phyloP scores from a whole-genome alignment of 2,329 filamentous ascomycete genomes.

The Colletotrichum orchidophilum region DNA sequence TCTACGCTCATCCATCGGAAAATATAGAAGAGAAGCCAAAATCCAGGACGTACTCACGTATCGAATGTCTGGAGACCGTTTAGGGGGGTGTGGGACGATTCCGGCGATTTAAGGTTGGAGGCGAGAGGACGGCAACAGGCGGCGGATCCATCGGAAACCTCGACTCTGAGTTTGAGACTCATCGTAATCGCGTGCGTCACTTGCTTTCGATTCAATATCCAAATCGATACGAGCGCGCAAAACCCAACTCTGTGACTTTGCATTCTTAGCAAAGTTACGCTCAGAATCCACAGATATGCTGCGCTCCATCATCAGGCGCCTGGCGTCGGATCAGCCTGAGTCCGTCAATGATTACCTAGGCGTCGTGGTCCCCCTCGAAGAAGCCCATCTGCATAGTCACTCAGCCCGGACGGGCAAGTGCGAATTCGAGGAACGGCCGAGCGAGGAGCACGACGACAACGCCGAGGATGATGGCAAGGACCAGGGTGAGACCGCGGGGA shows the following conservation, averaged over 20 bases:
- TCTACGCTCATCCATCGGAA: neutral
- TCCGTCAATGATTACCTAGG: slow-evolving; percentile 61
- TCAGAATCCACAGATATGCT: slow-evolving; percentile 2
- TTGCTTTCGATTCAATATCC: neutral
- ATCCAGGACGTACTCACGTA: neutral
- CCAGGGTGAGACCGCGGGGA: slow-evolving; percentile 56
- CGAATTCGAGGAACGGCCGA: slow-evolving; percentile 51
- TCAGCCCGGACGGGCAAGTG: slow-evolving; percentile 56
- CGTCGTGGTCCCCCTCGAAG: slow-evolving; percentile 62
- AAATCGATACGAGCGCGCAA: neutral
- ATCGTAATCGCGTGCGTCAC: neutral
- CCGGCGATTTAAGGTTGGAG: neutral
- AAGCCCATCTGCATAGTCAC: slow-evolving; percentile 66
- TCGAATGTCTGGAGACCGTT: neutral
- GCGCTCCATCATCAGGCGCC: slow-evolving; percentile 25
- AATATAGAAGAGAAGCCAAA: neutral
- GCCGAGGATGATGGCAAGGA: slow-evolving; percentile 47
- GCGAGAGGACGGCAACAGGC: neutral
- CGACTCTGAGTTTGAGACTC: neutral
- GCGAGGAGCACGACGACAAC: slow-evolving; percentile 50
- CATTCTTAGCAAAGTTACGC: neutral
- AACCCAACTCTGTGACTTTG: neutral
- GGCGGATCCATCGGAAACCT: neutral
- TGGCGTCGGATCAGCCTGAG: slow-evolving; percentile 41
- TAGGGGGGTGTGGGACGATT: neutral